Percentiles rank a stretch among this genome's conserved stretches.
Conservation (phyloP, 2,329 filamentous ascomycete genomes). For the Fusarium graminum region DNA sequence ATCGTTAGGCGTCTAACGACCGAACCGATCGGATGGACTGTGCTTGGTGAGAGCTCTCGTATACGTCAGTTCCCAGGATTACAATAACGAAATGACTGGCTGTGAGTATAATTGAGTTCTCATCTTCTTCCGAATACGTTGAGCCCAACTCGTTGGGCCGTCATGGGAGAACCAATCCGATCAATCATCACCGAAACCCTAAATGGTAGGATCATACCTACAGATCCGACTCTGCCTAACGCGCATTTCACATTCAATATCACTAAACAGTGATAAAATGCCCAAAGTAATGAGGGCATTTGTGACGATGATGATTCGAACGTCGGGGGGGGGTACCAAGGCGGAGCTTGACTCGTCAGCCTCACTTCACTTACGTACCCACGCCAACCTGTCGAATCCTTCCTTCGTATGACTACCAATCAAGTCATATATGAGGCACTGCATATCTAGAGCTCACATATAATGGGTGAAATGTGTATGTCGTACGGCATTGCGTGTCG, state of each 20-base stretch:
- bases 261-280: neutral
- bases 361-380: constrained; percentile 25
- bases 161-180: constrained; percentile 1
- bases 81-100: neutral
- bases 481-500: neutral
- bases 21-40: constrained; percentile 5
- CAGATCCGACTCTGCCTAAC: neutral
- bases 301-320: constrained; percentile 22
- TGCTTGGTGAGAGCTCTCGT: constrained; percentile 2
- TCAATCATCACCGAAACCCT: neutral
- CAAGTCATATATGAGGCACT: constrained; percentile 2
- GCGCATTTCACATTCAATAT: neutral
- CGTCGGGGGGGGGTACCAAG: neutral
- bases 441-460: constrained; percentile 15
- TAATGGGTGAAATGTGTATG: constrained; percentile 1
- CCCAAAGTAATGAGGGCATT: neutral
- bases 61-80: neutral
- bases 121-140: neutral
- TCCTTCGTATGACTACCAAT: constrained; percentile 8
- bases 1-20: constrained; percentile 4
- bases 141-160: constrained; percentile 28
- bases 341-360: constrained; percentile 22
- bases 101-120: no score
- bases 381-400: constrained; percentile 7
- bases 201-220: neutral